Conservation (phyloP, 768 basidiomycete genomes). For the Serendipita sp. region DNA sequence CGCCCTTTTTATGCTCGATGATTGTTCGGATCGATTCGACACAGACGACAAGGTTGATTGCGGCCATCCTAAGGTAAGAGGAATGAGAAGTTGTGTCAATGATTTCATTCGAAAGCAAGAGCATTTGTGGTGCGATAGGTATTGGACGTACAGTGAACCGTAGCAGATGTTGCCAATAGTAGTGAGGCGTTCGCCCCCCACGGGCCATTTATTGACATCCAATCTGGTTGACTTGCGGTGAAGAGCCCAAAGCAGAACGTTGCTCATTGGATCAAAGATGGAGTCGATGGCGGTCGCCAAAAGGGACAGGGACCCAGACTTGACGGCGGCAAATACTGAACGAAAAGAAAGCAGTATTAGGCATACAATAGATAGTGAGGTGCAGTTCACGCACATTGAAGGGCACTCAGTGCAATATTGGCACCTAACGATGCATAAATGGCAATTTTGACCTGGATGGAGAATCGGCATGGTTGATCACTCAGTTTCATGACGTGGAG, state of each 20-base stretch:
- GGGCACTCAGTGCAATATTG: conserved; percentile 54
- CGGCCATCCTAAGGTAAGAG: conserved; percentile 83
- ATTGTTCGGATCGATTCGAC: conserved; percentile 75
- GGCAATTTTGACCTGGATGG: conserved; percentile 76
- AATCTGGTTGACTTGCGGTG: conserved; percentile 56
- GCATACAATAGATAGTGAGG: conserved; percentile 3
- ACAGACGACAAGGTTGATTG: conserved; percentile 81
- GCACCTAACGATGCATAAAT: conserved; percentile 66
- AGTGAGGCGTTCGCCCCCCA: conserved; percentile 77
- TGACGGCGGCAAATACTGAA: conserved; percentile 82
- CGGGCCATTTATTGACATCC: conserved; percentile 81
- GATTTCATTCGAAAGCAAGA: no score
- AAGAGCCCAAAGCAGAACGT: conserved; percentile 63
- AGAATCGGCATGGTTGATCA: neutral
- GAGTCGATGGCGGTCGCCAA: conserved; percentile 86
- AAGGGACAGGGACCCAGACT: conserved; percentile 67
- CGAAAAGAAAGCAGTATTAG: no score
- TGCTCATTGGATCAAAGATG: conserved; percentile 70
- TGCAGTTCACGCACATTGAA: conserved; percentile 41
- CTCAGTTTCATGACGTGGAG: neutral
- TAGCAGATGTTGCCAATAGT: conserved; percentile 83
- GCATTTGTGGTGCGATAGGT: no score
- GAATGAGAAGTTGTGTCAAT: no score
- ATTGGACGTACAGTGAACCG: conserved; percentile 35
- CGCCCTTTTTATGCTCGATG: conserved; percentile 34